phyloP scores from a whole-genome alignment of 2,329 filamentous ascomycete species.

The Neofusicoccum parvum region DNA sequence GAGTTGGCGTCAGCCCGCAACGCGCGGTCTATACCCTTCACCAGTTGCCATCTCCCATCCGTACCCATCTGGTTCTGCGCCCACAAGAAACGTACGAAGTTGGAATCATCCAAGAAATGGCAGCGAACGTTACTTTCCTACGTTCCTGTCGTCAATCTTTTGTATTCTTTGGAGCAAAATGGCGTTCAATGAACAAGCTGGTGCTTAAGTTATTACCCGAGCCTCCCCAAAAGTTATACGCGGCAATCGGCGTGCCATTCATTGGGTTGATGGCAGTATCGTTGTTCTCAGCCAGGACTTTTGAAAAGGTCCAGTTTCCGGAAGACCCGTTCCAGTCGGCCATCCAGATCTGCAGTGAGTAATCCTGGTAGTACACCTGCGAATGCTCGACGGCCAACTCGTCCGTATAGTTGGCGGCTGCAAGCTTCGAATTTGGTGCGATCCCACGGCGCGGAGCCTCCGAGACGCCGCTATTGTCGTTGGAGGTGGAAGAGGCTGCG shows the following conservation, averaged over 20 bases:
- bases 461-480: too few relatives aligned
- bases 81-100: not conserved
- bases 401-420: not conserved
- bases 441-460: not conserved
- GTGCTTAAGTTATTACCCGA: not conserved
- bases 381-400: not conserved
- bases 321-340: not conserved
- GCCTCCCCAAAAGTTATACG: not conserved
- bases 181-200: too few relatives aligned
- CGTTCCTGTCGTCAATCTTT: too few relatives aligned
- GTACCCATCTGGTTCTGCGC: not conserved
- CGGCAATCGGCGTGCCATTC: not conserved
- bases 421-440: not conserved
- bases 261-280: not conserved
- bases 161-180: too few relatives aligned
- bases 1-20: not conserved
- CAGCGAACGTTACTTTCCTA: not conserved
- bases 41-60: not conserved
- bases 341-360: not conserved
- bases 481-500: not conserved
- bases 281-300: not conserved
- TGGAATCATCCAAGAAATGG: not conserved
- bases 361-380: not conserved
- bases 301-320: not conserved
- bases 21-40: not conserved